Base-by-base conservation (phyloP, 2,329 filamentous ascomycete genomes). In the Fusarium verticillioides region DNA sequence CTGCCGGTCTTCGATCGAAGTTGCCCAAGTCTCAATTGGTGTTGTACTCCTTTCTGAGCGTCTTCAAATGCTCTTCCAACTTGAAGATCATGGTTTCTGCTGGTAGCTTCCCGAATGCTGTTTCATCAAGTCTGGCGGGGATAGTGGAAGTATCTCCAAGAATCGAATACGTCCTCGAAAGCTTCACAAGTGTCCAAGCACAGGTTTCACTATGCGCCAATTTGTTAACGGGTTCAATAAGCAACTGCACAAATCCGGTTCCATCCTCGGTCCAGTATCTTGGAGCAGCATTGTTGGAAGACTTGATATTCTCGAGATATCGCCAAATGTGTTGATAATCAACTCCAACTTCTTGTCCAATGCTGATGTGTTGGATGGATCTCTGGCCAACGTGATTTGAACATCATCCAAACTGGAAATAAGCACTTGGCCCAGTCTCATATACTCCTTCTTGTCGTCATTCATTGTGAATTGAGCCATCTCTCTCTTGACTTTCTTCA, bases 171-270 rank as follows among this genome's bases (percentile, higher is more conserved):
- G 16, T 28, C 18, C 28, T 69, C 9, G 69, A 50, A 9, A 76
- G 60, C 13, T 66, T 62, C 4, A 53, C n/a, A 4, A 75, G 37
- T 1, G 34, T 66, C 13, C n/a, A 40, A 4, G 69, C 72, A 21
- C 66, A 70, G 13, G 43, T 62, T 23, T 62, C 56, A 23, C 76
- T 76, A 18, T 53, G 53, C n/a, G 61, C 70, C 26, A 77, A 40
- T 56, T 77, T 76, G 15, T 49, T 53, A 11, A 72, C 63, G 18
- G 70, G 21, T 69, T 66, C 28, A 74, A 32, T 9, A 77, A 28
- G 7, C 50, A 49, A 8, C 47, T 23, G 11, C 57, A 40, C n/a
- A 39, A 44, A 13, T 6, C 7, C 4, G 69, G 62, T 8, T 70
- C 36, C 49, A 66, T 47, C 34, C 40, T 40, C 23, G 44, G 49